These are phyloP conservation scores for Nothophytophthora sp. DNA, from an alignment of 352 stramenopile genomes.

Conservation along the genomic window DNA sequence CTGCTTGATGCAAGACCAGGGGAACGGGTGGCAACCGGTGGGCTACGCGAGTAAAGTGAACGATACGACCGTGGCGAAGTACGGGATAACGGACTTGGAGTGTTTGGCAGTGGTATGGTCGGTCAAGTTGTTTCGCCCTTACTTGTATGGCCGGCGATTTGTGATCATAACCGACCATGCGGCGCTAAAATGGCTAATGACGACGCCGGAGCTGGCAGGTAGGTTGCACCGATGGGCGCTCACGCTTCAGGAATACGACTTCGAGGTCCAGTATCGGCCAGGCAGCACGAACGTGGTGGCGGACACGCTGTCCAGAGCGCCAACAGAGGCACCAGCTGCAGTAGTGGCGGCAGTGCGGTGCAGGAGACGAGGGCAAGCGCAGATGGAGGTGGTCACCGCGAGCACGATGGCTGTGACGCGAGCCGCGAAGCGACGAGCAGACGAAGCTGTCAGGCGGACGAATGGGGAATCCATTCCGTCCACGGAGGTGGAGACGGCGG, in stretches of 20 bases:
- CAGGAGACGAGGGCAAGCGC: no score
- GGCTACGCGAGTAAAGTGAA: constrained; percentile 20
- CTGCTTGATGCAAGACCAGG: constrained; percentile 18
- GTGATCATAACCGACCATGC: constrained; percentile 18
- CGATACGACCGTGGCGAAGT: constrained; percentile 14
- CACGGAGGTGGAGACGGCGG: no score
- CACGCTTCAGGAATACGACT: constrained; percentile 23
- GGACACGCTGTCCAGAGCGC: constrained; percentile 15
- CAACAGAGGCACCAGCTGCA: background rate
- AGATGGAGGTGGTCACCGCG: no score
- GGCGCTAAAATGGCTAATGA: constrained; percentile 22
- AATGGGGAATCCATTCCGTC: no score
- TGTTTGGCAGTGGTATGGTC: constrained; percentile 22
- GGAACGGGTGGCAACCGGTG: constrained; percentile 1
- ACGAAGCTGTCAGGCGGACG: no score
- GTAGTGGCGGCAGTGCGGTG: constrained; percentile 10
- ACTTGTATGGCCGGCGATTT: constrained; percentile 17
- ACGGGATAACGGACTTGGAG: constrained; percentile 19
- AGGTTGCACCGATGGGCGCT: constrained; percentile 16
- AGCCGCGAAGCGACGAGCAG: no score
- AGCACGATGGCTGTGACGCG: no score
- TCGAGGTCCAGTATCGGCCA: constrained; percentile 8
- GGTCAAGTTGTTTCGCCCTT: constrained; percentile 18
- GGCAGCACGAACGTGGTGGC: constrained; percentile 11
- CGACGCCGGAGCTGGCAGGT: background rate